Percentiles rank a stretch among this genome's conserved stretches.
Evolutionary conservation across 2,329 filamentous ascomycete species (phyloP).

Genomic region (Keithomyces neogunnii): DNA sequence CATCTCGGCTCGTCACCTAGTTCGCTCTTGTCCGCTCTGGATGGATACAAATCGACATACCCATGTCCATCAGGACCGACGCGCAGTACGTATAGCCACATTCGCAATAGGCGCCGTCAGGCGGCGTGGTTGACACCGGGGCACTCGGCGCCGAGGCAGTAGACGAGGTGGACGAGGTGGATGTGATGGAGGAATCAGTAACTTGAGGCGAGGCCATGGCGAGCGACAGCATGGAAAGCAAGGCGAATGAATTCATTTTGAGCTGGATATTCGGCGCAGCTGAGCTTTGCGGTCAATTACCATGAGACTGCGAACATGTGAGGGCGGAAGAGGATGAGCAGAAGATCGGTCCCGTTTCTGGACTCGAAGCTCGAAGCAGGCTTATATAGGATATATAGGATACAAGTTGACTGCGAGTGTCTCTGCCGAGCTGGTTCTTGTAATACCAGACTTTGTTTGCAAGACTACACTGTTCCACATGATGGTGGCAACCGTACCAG

Average conservation of each 20-base stretch:
- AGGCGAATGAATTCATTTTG: conserved; percentile 17
- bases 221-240: conserved; percentile 11
- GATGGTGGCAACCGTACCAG: not conserved
- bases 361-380: not conserved
- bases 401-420: too few relatives aligned
- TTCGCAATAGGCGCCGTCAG: conserved; percentile 26
- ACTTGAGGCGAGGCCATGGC: conserved; percentile 13
- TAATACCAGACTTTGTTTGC: not conserved
- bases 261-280: too few relatives aligned
- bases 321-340: not conserved
- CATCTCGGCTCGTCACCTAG: too few relatives aligned
- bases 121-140: conserved; percentile 6
- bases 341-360: not conserved
- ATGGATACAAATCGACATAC: conserved; percentile 12
- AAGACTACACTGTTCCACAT: not conserved
- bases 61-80: conserved; percentile 27
- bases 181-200: not conserved
- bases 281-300: too few relatives aligned
- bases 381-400: not conserved
- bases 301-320: too few relatives aligned
- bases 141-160: too few relatives aligned
- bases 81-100: conserved; percentile 35
- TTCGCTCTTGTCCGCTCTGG: too few relatives aligned
- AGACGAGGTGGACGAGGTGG: conserved; percentile 2
- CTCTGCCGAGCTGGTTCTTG: not conserved